Conservation (phyloP, 2,329 filamentous ascomycete species). For the Talaromyces verruculosus region DNA sequence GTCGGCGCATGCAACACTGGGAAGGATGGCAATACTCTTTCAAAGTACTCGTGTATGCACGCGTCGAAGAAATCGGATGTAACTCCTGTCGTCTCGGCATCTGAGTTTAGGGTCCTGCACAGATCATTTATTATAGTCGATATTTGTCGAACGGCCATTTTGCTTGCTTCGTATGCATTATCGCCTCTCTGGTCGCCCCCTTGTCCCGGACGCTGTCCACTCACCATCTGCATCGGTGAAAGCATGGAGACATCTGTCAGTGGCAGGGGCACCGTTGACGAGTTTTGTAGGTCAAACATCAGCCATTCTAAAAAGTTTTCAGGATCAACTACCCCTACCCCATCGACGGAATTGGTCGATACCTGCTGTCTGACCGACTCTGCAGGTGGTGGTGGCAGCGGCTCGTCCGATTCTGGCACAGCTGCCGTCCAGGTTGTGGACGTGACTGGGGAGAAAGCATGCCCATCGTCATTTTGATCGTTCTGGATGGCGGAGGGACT, state of each 20-base stretch:
- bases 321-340: neutral
- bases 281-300: neutral
- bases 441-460: neutral
- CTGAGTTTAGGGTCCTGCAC: neutral
- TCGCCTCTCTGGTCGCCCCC: neutral
- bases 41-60: neutral
- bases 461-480: neutral
- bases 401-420: neutral
- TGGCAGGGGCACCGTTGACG: neutral
- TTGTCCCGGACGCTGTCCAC: neutral
- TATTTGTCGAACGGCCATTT: neutral
- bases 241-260: neutral
- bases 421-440: neutral
- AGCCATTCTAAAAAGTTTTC: neutral
- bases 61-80: neutral
- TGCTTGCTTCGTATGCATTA: neutral
- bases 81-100: neutral
- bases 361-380: neutral
- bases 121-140: neutral
- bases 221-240: neutral
- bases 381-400: neutral
- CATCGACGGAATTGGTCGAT: neutral
- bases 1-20: neutral
- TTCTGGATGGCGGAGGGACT: neutral
- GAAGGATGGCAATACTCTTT: neutral